Conservation (phyloP, 2,329 filamentous ascomycete species). For the Bipolaris cookei region DNA sequence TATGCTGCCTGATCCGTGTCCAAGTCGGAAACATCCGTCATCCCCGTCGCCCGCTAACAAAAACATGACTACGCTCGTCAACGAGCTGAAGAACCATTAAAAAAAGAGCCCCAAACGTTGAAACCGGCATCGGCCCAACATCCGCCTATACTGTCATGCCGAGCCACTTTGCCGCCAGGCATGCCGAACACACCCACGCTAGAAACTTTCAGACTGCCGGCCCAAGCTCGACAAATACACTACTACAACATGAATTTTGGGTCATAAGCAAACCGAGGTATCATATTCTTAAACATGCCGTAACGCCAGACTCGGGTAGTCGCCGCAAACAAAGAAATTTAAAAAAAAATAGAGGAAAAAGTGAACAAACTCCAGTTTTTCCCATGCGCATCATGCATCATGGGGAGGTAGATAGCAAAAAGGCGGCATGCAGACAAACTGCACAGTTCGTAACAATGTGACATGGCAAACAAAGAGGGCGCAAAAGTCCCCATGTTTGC, state of each 20-base stretch:
- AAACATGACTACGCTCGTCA: conserved; percentile 13
- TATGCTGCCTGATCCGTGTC: conserved; percentile 21
- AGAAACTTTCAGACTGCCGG: conserved; percentile 4
- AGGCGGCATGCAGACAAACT: not conserved
- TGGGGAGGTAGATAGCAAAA: conserved; percentile 11
- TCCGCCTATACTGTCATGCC: conserved; percentile 4
- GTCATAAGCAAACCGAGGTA: conserved; percentile 18
- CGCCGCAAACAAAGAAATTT: conserved; percentile 2
- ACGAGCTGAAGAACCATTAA: conserved; percentile 4
- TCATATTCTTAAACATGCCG: conserved; percentile 21
- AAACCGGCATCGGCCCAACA: conserved; percentile 1
- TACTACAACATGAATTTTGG: conserved; percentile 8
- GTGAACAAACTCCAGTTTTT: conserved; percentile 12
- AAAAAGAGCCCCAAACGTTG: not conserved
- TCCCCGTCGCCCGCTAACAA: conserved; percentile 19
- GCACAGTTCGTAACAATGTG: not conserved
- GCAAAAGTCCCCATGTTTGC: not conserved
- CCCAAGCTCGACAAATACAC: conserved; percentile 1
- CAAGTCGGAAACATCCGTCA: conserved; percentile 7
- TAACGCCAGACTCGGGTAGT: conserved; percentile 19
- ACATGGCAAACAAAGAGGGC: not conserved
- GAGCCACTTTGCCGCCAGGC: not conserved
- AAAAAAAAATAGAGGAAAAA: not conserved
- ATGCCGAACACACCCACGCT: conserved; percentile 1
- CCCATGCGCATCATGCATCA: conserved; percentile 15